Percentiles rank a stretch among this genome's conserved stretches.
phyloP scores from a whole-genome alignment of 2,329 filamentous ascomycete species.

The Aspergillus sp. region DNA sequence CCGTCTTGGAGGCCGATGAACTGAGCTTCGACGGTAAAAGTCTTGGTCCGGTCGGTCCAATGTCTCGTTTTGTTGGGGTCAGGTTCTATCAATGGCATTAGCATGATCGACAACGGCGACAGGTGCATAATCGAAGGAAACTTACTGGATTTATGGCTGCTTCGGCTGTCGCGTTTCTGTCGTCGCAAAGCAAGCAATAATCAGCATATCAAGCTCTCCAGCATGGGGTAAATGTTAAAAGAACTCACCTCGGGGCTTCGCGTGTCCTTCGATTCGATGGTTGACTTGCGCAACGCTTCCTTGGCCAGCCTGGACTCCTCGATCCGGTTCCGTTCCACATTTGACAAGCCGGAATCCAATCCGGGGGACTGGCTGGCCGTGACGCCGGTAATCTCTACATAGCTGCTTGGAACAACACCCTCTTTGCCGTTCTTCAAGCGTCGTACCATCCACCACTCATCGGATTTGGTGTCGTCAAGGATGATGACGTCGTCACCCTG shows the following conservation, averaged over 20 bases:
- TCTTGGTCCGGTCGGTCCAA: conserved; percentile 93
- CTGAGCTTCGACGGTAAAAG: conserved; percentile 95
- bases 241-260: conserved; percentile 69
- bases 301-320: conserved; percentile 84
- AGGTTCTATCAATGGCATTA: conserved; percentile 56
- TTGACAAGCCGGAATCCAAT: conserved; percentile 62
- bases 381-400: conserved; percentile 81
- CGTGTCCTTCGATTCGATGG: conserved; percentile 54
- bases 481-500: conserved; percentile 88
- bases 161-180: conserved; percentile 67
- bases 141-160: conserved; percentile 73
- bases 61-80: conserved; percentile 79
- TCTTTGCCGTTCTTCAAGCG: conserved; percentile 89
- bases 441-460: conserved; percentile 98
- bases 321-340: conserved; percentile 71
- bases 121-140: not conserved
- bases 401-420: conserved; percentile 94
- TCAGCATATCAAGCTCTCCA: conserved; percentile 51
- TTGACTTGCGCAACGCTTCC: conserved; percentile 68
- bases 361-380: conserved; percentile 53
- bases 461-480: conserved; percentile 85
- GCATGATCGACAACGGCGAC: not conserved
- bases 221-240: conserved; percentile 35
- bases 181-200: conserved; percentile 61
- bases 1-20: conserved; percentile 92